Conservation (phyloP, 2,329 filamentous ascomycete species). For the Rhinocladiella mackenziei region DNA sequence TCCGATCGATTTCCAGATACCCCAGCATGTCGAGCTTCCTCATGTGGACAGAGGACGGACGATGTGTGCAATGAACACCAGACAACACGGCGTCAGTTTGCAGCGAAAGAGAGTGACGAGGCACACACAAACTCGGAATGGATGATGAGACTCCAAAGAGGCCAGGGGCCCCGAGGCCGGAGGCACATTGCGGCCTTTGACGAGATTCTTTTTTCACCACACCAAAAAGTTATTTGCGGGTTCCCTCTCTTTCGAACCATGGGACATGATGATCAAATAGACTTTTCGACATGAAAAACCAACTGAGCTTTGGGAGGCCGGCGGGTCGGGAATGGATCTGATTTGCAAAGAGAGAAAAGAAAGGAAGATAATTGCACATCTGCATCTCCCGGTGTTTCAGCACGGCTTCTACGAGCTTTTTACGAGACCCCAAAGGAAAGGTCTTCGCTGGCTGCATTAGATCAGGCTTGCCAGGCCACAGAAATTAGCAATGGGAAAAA, state of each 20-base stretch:
- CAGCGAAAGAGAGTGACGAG: constrained; percentile 25
- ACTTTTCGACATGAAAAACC: constrained; percentile 29
- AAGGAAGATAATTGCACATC: constrained; percentile 15
- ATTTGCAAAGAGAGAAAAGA: constrained; percentile 15
- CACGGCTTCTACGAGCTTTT: constrained; percentile 18
- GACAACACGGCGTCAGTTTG: constrained; percentile 25
- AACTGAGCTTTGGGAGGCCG: constrained; percentile 24
- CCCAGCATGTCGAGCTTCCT: constrained; percentile 43
- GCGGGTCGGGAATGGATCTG: constrained; percentile 11
- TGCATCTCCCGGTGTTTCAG: constrained; percentile 22
- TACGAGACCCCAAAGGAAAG: constrained; percentile 25
- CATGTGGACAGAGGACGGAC: constrained; percentile 27
- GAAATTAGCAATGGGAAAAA: constrained; percentile 11
- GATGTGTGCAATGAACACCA: constrained; percentile 27
- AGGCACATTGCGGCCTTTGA: constrained; percentile 10
- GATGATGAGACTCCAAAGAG: constrained; percentile 17
- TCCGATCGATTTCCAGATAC: constrained; percentile 48
- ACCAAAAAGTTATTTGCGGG: constrained; percentile 28
- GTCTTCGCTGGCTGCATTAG: constrained; percentile 28
- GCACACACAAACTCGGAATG: constrained; percentile 17
- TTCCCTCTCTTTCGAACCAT: constrained; percentile 27
- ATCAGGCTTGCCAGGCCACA: constrained; percentile 27
- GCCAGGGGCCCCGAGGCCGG: constrained; percentile 8
- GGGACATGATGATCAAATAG: constrained; percentile 30
- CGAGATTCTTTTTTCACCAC: constrained; percentile 19